Conservation (phyloP, 495 filamentous ascomycete species). For the Melanomma pulvis-pyrius region DNA sequence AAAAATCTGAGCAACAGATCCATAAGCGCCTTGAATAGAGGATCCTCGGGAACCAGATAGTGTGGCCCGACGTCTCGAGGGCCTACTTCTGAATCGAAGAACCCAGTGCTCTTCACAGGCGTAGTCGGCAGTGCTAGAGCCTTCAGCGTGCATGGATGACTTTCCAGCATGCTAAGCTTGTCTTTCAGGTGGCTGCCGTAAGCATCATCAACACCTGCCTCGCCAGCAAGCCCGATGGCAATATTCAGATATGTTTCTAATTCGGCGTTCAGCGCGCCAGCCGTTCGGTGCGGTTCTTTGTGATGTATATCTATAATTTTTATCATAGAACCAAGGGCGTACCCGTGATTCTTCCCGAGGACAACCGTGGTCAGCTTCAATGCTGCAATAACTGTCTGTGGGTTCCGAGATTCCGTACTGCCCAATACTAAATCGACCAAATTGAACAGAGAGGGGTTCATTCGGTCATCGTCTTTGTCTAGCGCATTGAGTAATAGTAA, state of each 20-base stretch:
- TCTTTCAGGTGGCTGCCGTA: slow-evolving; percentile 86
- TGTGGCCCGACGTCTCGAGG: slow-evolving; percentile 26
- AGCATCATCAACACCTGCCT: slow-evolving; percentile 71
- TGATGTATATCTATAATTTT: slow-evolving; percentile 58
- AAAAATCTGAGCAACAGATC: slow-evolving; percentile 77
- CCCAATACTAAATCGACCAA: slow-evolving; percentile 86
- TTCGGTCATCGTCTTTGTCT: slow-evolving; percentile 65
- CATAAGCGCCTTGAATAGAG: slow-evolving; percentile 71
- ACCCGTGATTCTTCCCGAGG: slow-evolving; percentile 81
- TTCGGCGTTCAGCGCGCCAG: slow-evolving; percentile 80
- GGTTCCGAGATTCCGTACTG: slow-evolving; percentile 79
- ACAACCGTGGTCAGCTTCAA: slow-evolving; percentile 82
- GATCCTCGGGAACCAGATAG: slow-evolving; percentile 54
- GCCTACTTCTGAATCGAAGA: slow-evolving; percentile 50
- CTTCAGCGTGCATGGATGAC: slow-evolving; percentile 70
- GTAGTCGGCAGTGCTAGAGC: slow-evolving; percentile 19
- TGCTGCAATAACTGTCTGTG: slow-evolving; percentile 86
- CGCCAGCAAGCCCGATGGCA: slow-evolving; percentile 69
- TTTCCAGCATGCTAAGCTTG: slow-evolving; percentile 73
- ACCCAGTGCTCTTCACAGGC: slow-evolving; percentile 55
- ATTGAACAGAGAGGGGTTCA: slow-evolving; percentile 88
- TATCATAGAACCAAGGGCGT: slow-evolving; percentile 76
- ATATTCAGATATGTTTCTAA: slow-evolving; percentile 72
- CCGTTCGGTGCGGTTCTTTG: slow-evolving; percentile 61
- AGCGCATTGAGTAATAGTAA: slow-evolving; percentile 81